A percentile compares a stretch with the other conserved stretches of the same genome.
Evolutionary conservation across 305 asterid genomes (phyloP).

Genomic region (Solanum aculeatissimum): DNA sequence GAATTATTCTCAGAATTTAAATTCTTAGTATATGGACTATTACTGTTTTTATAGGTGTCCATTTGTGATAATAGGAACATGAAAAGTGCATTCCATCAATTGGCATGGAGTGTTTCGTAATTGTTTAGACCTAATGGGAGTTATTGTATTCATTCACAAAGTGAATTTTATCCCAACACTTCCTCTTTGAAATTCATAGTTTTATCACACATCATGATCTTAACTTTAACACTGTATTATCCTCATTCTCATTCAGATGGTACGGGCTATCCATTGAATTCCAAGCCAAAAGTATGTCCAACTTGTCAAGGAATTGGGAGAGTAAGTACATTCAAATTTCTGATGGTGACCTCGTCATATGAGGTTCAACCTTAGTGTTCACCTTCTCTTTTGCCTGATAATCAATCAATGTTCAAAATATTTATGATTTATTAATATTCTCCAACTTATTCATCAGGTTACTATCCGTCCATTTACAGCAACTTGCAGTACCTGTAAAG

Average conservation of each 20-base stretch:
- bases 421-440: background rate
- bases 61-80: background rate
- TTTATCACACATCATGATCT: background rate
- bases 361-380: background rate
- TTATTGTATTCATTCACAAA: background rate
- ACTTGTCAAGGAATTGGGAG: conserved; percentile 70
- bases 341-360: background rate
- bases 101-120: background rate
- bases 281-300: conserved; percentile 48
- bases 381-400: background rate
- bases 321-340: conserved; percentile 29
- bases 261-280: conserved; percentile 62
- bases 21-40: background rate
- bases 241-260: conserved; percentile 46
- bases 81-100: background rate
- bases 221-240: background rate
- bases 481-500: conserved; percentile 65
- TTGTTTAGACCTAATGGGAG: background rate
- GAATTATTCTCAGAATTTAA: background rate
- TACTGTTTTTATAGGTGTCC: background rate
- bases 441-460: conserved; percentile 29
- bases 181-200: background rate
- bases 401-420: background rate
- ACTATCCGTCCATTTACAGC: conserved; percentile 74
- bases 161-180: background rate